Evolutionary conservation across 2,329 filamentous ascomycete species (phyloP).

Genomic region (Curvularia hawaiiensis): DNA sequence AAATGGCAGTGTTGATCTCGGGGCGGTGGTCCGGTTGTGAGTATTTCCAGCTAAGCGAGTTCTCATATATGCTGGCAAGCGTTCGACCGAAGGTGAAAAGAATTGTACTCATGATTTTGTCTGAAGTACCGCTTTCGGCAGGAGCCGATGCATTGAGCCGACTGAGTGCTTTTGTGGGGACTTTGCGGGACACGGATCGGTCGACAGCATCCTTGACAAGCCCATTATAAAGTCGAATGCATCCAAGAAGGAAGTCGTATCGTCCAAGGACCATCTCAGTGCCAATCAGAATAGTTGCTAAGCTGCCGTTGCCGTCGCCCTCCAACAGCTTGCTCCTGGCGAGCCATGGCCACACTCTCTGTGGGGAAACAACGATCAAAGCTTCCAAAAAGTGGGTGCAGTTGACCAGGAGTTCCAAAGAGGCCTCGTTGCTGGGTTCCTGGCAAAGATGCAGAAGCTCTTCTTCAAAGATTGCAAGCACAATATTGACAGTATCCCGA

Average conservation of each 20-base stretch:
- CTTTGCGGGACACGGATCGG: conserved; percentile 70
- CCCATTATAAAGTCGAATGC: conserved; percentile 73
- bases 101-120: conserved; percentile 75
- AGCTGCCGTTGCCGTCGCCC: conserved; percentile 73
- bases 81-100: conserved; percentile 75
- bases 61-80: conserved; percentile 83
- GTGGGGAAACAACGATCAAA: conserved; percentile 73
- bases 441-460: conserved; percentile 57
- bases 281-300: conserved; percentile 79
- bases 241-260: conserved; percentile 77
- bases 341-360: conserved; percentile 88
- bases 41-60: conserved; percentile 85
- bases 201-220: conserved; percentile 76
- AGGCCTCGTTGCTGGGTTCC: conserved; percentile 65
- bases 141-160: conserved; percentile 53
- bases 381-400: conserved; percentile 82
- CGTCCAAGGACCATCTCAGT: conserved; percentile 78
- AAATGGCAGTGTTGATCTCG: conserved; percentile 70
- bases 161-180: conserved; percentile 57
- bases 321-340: conserved; percentile 80
- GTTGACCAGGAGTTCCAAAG: conserved; percentile 70
- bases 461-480: conserved; percentile 85
- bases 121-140: conserved; percentile 74
- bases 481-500: conserved; percentile 76
- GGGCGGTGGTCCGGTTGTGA: conserved; percentile 69